phyloP scores from a whole-genome alignment of 116 monocot species.

The Dioscorea cayenensis region DNA sequence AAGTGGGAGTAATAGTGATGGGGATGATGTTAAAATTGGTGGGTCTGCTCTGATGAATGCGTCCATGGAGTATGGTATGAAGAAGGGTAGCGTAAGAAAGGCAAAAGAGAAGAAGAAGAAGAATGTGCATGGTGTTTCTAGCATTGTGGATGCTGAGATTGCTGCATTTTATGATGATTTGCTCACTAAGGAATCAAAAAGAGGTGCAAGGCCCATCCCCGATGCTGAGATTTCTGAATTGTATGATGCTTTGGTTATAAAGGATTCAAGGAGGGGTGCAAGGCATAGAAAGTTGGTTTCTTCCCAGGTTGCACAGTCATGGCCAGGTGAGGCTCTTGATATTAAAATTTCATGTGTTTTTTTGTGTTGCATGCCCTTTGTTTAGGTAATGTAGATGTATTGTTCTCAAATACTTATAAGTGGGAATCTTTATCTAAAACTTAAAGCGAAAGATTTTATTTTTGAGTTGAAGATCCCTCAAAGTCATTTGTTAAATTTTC shows the following conservation, averaged over 20 bases:
- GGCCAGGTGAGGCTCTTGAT: slow-evolving; percentile 48
- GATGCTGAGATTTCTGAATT: slow-evolving; percentile 17
- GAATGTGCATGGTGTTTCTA: neutral
- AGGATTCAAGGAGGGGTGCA: slow-evolving; percentile 41
- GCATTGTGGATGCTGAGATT: slow-evolving; percentile 17
- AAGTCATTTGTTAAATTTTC: no score
- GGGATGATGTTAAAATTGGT: slow-evolving; percentile 27
- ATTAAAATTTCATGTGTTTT: neutral
- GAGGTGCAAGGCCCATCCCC: neutral
- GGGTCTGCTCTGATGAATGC: slow-evolving; percentile 56
- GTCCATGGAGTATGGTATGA: slow-evolving; percentile 68
- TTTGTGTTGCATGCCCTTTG: no score
- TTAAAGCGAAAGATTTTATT: no score
- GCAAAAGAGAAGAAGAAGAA: slow-evolving; percentile 12
- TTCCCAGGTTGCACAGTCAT: slow-evolving; percentile 57
- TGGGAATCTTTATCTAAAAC: no score
- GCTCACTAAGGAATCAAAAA: slow-evolving; percentile 48
- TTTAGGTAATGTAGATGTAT: no score
- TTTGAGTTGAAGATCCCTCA: no score
- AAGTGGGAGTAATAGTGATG: slow-evolving; percentile 19
- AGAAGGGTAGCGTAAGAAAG: slow-evolving; percentile 30
- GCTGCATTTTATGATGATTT: slow-evolving; percentile 42
- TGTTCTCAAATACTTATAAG: no score
- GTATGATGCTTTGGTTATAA: slow-evolving; percentile 49
- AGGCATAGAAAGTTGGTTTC: slow-evolving; percentile 25